Evolutionary conservation across 371 early-diverging fungal species (phyloP), one percentile per base, ranked within the genome.

Genomic region (Thermomucor indicae-seudaticae): DNA sequence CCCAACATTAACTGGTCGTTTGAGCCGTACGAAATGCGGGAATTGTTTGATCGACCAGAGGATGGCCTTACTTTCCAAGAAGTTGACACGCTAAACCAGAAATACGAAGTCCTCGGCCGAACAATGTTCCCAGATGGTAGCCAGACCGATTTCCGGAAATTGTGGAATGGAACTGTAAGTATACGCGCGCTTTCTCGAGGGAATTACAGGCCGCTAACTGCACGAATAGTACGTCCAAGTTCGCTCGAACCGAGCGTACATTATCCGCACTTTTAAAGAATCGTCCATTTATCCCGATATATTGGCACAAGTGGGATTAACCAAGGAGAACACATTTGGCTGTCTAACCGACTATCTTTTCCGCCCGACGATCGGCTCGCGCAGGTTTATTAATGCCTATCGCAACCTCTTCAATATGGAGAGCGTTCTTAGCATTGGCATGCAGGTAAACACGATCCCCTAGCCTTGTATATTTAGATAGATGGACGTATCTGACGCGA

Each of bases 371-470:
- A 59, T 70, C 42, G 77, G 71, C 5, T 55, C 70, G 6, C 62
- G 77, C 12, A 66, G 69, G 0, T 76, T 70, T 47, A 60, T 76
- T 25, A 67, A 72, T 35, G 73, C 72, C 2, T 76, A 76, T 37
- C 62, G 61, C 25, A 16, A 56, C 3, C 28, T 72, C 4, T 70
- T 76, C 44, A 49, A 68, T 30, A 70, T 76, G 66, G 60, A 72
- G 4, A 70, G 70, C 31, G 50, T 76, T 5, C 51, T 76, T 12
- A 68, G 67, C 32, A 72, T 76, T 48, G 77, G 77, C 37, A 23
- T 67, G 17, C 68, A 67, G 53, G 62, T 62, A 47, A 43, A n/a
- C n/a, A n/a, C n/a, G n/a, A 10, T 16, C n/a, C n/a, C n/a, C n/a
- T n/a, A n/a, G n/a, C n/a, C n/a, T n/a, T n/a, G n/a, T n/a, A n/a